Evolutionary conservation across 768 basidiomycete species (phyloP).

Genomic region (Lactarius indigo): DNA sequence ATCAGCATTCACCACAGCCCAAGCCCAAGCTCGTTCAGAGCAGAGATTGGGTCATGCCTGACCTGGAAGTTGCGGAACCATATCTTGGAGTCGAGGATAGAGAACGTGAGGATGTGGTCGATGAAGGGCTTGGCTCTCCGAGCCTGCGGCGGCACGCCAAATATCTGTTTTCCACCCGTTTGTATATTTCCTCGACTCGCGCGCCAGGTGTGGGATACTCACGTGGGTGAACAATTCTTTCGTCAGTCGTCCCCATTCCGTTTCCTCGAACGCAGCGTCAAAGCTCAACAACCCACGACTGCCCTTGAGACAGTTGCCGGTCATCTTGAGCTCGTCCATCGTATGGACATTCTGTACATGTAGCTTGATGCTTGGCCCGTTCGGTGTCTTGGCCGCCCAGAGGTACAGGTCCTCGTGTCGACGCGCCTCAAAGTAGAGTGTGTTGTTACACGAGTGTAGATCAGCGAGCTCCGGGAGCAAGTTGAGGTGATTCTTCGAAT

Average conservation of each 20-base stretch:
- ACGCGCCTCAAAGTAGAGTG: constrained; percentile 95
- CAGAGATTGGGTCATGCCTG: constrained; percentile 1
- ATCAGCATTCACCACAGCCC: not conserved
- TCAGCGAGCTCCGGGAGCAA: constrained; percentile 95
- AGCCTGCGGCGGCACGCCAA: constrained; percentile 89
- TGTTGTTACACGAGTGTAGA: constrained; percentile 96
- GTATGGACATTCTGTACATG: constrained; percentile 99
- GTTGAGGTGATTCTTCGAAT: constrained; percentile 91
- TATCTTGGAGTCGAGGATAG: constrained; percentile 90
- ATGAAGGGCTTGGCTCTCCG: constrained; percentile 94
- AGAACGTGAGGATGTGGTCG: constrained; percentile 96
- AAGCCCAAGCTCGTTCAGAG: not conserved
- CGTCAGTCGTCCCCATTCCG: constrained; percentile 78
- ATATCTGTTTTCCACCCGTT: constrained; percentile 56
- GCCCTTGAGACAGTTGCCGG: constrained; percentile 96
- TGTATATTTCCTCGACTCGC: not conserved
- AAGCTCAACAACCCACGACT: constrained; percentile 90
- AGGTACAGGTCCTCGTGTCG: constrained; percentile 94
- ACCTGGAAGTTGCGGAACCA: constrained; percentile 99
- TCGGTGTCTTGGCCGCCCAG: constrained; percentile 96
- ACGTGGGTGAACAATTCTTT: constrained; percentile 96
- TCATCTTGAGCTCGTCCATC: constrained; percentile 99
- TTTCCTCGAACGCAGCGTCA: constrained; percentile 84
- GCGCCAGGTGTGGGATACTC: constrained; percentile 31
- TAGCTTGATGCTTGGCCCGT: constrained; percentile 95